Evolutionary conservation across 139 green algal species (phyloP), one percentile per base, ranked within the genome.

Genomic region (Desmodesmus armatus): DNA sequence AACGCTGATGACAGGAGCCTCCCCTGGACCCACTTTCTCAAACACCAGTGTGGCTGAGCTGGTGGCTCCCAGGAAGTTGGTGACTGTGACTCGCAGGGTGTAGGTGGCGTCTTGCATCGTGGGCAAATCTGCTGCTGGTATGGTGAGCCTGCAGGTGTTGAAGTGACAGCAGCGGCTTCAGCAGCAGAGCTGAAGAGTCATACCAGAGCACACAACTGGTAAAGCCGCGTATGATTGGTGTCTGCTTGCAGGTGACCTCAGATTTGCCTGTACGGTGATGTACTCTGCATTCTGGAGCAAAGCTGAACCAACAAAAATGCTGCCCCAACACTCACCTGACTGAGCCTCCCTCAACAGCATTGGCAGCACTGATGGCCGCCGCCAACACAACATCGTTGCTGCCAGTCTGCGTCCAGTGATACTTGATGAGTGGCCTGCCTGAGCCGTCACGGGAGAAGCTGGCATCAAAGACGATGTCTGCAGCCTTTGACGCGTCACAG

Each of bases 391-490:
- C 25, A 29, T 78, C 70, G 40, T 27, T 55, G 41, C 70, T 78
- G 27, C 27, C 39, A 4, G 7, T 21, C 40, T 78, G 70, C 37
- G 41, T 39, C 70, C 70, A 78, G 3, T 6, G 23, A 25, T 58
- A 37, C 70, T 37, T 78, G 40, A 25, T 27, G 23, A 78, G 70
- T 5, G 70, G 70, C 70, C 70, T 78, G 37, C 40, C 40, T 40
- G 70, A 78, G 5, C 39, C 40, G 25, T 78, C 70, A 7, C 58
- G 55, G 40, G 37, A 55, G 70, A 78, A 78, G 70, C 70, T 78
- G 41, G 70, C 70, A 62, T 78, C 70, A 41, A 78, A 47, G 4
- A 55, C 58, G 23, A 78, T 47, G 41, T 78, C 70, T 39, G 40
- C 27, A 37, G 70, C 70, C 37, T 39, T 37, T 5, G 37, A 31